phyloP scores from a whole-genome alignment of 495 filamentous ascomycete genomes.

The Recurvomyces mirabilis region DNA sequence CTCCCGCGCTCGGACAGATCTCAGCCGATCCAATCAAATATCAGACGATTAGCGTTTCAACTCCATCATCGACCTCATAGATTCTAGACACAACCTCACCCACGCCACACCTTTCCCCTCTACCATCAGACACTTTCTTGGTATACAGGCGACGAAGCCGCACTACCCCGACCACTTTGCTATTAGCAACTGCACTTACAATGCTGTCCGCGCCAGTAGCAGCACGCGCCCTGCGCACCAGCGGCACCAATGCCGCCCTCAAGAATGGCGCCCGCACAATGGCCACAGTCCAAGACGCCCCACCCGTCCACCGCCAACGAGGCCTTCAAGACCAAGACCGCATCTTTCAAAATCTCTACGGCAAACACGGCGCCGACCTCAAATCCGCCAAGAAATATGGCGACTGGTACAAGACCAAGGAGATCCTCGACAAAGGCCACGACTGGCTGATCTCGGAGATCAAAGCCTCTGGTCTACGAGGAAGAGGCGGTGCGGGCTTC shows the following conservation, averaged over 20 bases:
- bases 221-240: slow-evolving; percentile 14
- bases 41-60: too few species aligned
- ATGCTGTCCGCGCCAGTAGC: slow-evolving; percentile 4
- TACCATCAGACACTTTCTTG: neutral
- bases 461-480: slow-evolving; percentile 89
- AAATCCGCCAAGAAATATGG: slow-evolving; percentile 96
- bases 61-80: too few species aligned
- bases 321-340: slow-evolving; percentile 88
- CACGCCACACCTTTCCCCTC: neutral
- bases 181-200: slow-evolving; percentile 1
- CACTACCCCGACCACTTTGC: neutral
- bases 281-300: slow-evolving; percentile 80
- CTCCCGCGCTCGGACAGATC: neutral
- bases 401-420: slow-evolving; percentile 99
- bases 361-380: slow-evolving; percentile 78
- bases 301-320: slow-evolving; percentile 64
- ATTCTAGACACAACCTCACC: neutral
- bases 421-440: slow-evolving; percentile 90
- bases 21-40: neutral
- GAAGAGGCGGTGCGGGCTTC: slow-evolving; percentile 94
- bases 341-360: slow-evolving; percentile 98
- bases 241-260: neutral
- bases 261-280: slow-evolving; percentile 42
- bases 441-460: slow-evolving; percentile 97
- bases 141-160: slow-evolving; percentile 6